Evolutionary conservation across 2,329 filamentous ascomycete genomes (phyloP).

Genomic region (Bipolaris victoriae): DNA sequence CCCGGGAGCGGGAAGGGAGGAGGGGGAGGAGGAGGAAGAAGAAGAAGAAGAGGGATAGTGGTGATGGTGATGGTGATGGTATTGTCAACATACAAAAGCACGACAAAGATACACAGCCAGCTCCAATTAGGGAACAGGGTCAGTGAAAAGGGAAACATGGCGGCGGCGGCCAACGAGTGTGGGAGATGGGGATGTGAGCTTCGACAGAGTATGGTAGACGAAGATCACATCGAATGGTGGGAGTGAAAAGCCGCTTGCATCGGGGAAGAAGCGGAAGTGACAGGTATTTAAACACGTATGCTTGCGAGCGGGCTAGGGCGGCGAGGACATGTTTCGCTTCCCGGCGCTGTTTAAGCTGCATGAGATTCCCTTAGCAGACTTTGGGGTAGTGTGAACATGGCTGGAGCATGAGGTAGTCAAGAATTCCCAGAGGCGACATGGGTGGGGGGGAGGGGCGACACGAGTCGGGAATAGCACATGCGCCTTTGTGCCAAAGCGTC

Average conservation of each 20-base stretch:
- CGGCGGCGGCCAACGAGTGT: constrained; percentile 47
- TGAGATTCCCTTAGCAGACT: constrained; percentile 49
- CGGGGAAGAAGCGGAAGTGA: constrained; percentile 46
- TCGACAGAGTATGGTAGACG: constrained; percentile 43
- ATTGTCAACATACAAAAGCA: constrained; percentile 42
- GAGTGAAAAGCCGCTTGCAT: constrained; percentile 47
- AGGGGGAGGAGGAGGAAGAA: too few relatives aligned
- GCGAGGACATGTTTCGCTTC: constrained; percentile 49
- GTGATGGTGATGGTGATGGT: neutral
- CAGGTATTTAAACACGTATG: constrained; percentile 51
- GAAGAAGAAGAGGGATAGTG: too few relatives aligned
- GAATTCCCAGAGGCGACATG: constrained; percentile 44
- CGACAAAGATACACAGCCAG: constrained; percentile 48
- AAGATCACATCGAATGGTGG: constrained; percentile 51
- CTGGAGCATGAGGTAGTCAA: constrained; percentile 50
- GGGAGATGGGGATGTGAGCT: constrained; percentile 43
- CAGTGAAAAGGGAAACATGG: constrained; percentile 49
- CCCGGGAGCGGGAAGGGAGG: constrained; percentile 11
- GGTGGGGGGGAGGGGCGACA: constrained; percentile 35
- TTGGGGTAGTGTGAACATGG: constrained; percentile 51
- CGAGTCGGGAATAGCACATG: constrained; percentile 40
- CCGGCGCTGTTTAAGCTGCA: constrained; percentile 50
- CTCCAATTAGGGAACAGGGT: constrained; percentile 48
- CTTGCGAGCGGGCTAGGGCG: constrained; percentile 47
- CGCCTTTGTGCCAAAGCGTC: constrained; percentile 45